Base-by-base conservation (phyloP, 306 rosid species). In the Abrus pulchellus region DNA sequence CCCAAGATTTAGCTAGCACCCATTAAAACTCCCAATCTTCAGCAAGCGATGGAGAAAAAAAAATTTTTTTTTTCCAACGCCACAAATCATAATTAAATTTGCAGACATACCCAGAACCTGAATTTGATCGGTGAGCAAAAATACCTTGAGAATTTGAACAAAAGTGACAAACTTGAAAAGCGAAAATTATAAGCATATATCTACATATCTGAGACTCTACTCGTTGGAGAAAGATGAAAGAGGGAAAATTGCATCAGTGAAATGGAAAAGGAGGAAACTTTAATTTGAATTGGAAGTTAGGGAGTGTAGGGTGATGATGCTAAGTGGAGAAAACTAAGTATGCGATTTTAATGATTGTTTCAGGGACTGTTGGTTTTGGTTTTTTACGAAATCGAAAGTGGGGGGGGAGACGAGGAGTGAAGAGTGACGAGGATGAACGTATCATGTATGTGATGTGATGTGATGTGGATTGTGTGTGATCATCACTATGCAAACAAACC, bases 181-280 rank as follows among this genome's bases (percentile, higher is more conserved):
- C 34, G 48, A 68, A 49, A 76, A 71, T 61, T 71, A 29, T 72
- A 64, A 55, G 56, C 76, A 78, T 55, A 53, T 70, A 41, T 72
- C 72, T 65, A 41, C 67, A 66, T 74, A 34, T 68, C 69, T 9
- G 62, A 40, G 57, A 53, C 45, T 53, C 41, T 70, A 27, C 60
- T 0, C 20, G 64, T 59, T 48, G 36, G 30, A 77, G 85, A 71
- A 88, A 85, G 93, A 89, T 87, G 89, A 77, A n/a, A 48, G 28
- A 52, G 49, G 32, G 82, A 14, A 71, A 38, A 74, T 73, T 72
- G 44, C 12, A 80, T 28, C 71, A 41, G 80, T 27, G 27, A 56
- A 57, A 77, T 41, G 60, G 57, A 20, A 62, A 77, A 76, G 55
- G 55, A 50, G 40, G 69, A 68, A 30, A 50, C 53, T 55, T 68